Base-by-base conservation (phyloP, 768 basidiomycete species). In the Termitomyces sp. region DNA sequence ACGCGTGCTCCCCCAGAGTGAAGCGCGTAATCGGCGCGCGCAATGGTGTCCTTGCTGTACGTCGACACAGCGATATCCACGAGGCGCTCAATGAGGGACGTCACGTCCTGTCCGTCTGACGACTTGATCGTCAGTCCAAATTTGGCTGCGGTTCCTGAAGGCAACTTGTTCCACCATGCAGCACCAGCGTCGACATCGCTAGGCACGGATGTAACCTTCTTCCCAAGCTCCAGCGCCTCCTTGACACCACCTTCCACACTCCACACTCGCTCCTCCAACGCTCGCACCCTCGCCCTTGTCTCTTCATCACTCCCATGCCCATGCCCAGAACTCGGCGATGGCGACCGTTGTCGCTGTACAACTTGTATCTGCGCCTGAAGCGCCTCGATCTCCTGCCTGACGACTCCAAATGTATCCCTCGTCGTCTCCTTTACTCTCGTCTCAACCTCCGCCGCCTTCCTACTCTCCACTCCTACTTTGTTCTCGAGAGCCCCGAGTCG, bases 21-120 rank as follows among this genome's bases (percentile, higher is more conserved):
- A 5, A 93, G 73, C 0, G 97, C 96, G 64, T 82, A 95, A 70
- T 99, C 96, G 0, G 89, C 75, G 41, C 83, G 84, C 1, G 84
- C 90, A 38, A 97, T 68, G n/a, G 71, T 76, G 65, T 98, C 96
- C 68, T 90, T 92, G 38, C 72, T 72, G 56, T 82, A 80, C 19
- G 74, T 77, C 14, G 82, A 74, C 5, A 96, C 80, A 0, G 90
- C 87, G 14, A 80, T 73, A 56, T 93, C 85, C 64, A 98, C 89
- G 47, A 97, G 77, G 32, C 83, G 76, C 28, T 77, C 76, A 58
- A 98, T 85, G 56, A 93, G 75, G 12, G 77, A 73, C 0, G 87
- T 85, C 43, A 79, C 73, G 56, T 81, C 92, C 55, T 86, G 81
- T 0, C 92, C 92, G 55, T 90, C 88, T 17, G 80, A 70, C 1